A percentile compares a stretch with the other conserved stretches of the same genome.
Conservation (phyloP, 495 filamentous ascomycete genomes). For the Penicillium cosmopolitanum region DNA sequence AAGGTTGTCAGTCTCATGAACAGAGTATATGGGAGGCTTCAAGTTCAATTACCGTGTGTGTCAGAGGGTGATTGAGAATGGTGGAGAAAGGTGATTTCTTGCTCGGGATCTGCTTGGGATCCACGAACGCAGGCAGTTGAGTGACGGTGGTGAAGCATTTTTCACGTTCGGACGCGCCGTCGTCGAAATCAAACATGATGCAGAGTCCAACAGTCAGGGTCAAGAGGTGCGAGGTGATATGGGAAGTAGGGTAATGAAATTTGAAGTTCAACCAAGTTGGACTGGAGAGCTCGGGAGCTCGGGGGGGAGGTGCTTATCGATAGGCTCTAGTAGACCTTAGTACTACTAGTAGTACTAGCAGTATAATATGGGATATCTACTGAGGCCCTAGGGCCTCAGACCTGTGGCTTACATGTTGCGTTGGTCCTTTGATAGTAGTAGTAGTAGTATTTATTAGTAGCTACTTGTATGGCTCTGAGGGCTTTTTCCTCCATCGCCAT, state of each 20-base stretch:
- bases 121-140: constrained; percentile 63
- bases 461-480: too few species aligned
- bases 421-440: too few species aligned
- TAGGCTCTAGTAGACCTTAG: too few species aligned
- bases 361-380: not conserved
- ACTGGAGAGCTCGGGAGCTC: too few species aligned
- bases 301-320: not conserved
- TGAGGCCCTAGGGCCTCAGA: too few species aligned
- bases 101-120: constrained; percentile 68
- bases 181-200: constrained; percentile 61
- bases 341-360: not conserved
- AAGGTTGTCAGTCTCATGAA: constrained; percentile 16
- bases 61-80: constrained; percentile 68
- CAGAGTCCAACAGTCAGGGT: not conserved
- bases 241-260: not conserved
- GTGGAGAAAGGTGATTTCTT: constrained; percentile 76
- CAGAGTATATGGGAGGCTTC: not conserved
- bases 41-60: constrained; percentile 65
- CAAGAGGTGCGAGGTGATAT: not conserved
- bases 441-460: too few species aligned
- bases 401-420: too few species aligned
- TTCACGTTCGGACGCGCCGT: constrained; percentile 57
- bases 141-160: constrained; percentile 78
- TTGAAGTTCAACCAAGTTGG: not conserved
- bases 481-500: too few species aligned